Evolutionary conservation across 192 early-diverging fungal species (phyloP).

Genomic region (Spizellomyces sp.): DNA sequence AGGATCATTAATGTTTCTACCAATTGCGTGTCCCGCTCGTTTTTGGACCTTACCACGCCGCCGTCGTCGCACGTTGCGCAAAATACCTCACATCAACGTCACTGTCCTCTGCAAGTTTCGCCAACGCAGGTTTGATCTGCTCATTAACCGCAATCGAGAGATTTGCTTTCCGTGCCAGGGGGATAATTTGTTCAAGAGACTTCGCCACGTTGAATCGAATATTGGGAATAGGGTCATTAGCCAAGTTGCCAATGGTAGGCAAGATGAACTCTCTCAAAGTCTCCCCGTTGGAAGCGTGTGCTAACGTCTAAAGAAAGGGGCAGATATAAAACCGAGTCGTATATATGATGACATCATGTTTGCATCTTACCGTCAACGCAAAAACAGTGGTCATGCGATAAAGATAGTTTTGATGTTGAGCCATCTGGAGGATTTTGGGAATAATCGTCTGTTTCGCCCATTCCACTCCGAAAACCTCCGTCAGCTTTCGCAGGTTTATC

Average conservation of each 20-base stretch:
- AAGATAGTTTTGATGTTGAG: conserved; percentile 90
- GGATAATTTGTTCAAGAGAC: conserved; percentile 82
- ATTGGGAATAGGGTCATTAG: conserved; percentile 95
- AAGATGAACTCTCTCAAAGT: conserved; percentile 88
- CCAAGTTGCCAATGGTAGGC: conserved; percentile 81
- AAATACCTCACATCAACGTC: conserved; percentile 96
- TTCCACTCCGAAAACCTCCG: conserved; percentile 97
- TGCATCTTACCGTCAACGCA: conserved; percentile 76
- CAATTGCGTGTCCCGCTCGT: too few species aligned
- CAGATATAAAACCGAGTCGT: background rate
- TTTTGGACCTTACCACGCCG: background rate
- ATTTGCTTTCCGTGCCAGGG: conserved; percentile 68
- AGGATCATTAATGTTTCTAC: too few species aligned
- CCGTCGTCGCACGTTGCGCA: conserved; percentile 67
- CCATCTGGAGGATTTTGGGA: conserved; percentile 90
- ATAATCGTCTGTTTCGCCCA: conserved; percentile 96
- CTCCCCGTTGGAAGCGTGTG: conserved; percentile 81
- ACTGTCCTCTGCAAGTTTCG: conserved; percentile 81
- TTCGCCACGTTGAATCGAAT: conserved; percentile 99
- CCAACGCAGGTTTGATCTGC: conserved; percentile 79
- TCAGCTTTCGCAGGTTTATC: conserved; percentile 89
- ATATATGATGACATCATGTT: conserved; percentile 11
- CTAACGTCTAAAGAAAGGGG: conserved; percentile 70
- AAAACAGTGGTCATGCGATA: conserved; percentile 99
- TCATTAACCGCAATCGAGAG: conserved; percentile 63